Evolutionary conservation across 441 rosid genomes (phyloP), one percentile per base, ranked within the genome.

Genomic region (Populus hybrid): DNA sequence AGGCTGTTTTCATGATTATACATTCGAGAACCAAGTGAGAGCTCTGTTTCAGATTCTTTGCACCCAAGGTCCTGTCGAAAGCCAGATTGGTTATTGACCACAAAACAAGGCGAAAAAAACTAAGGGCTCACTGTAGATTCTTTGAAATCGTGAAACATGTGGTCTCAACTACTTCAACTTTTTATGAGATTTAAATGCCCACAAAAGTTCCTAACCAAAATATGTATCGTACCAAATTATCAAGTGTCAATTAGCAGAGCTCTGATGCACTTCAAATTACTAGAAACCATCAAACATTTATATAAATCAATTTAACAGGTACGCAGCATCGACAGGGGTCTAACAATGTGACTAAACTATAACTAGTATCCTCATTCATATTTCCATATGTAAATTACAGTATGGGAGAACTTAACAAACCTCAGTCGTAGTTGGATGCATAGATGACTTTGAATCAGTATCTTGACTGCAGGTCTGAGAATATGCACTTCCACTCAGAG

Each of bases 1-100:
- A 92, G 90, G 86, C 97, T 95, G 85, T 89, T 90, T 82, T 93
- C 98, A 31, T 89, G 92, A 8, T 80, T 86, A 74, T 82, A 80
- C 64, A 81, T 82, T 74, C 81, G 82, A 2, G 89, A 80, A 78
- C 87, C 81, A 83, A 86, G 86, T 40, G 77, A 64, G 77, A 87
- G 77, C 36, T 87, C 78, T 77, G 87, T 86, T 72, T 84, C 87
- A 9, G 90, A 83, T 80, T 83, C 89, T 50, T 83, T 87, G 71
- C 71, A 77, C 33, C 78, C 76, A 69, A 73, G 80, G 80, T 79
- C 84, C 80, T 83, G 80, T 50, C 82, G 74, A 78, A 65, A 66
- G 74, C 76, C 87, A 40, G 85, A 72, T 80, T 86, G 85, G 79
- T 29, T 29, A 29, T 29, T 29, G 31, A 29, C 31, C 31, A 29